Evolutionary conservation across 257 asterid genomes (phyloP), one percentile per base, ranked within the genome.

Genomic region (Prunella vulgaris): DNA sequence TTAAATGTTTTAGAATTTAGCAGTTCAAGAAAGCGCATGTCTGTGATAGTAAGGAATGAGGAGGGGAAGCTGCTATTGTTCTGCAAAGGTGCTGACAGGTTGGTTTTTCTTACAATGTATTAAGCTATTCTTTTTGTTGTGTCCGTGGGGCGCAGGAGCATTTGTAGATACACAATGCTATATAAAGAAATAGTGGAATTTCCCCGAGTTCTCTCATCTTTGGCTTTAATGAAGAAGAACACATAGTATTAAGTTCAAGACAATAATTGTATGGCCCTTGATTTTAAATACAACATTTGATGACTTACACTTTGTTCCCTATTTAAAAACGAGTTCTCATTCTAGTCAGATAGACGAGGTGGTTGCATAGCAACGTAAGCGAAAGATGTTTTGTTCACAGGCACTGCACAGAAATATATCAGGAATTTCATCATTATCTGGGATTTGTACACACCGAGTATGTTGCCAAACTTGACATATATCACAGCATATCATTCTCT

Each of bases 401-500:
- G 72, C 75, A 59, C 54, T 74, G 79, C 99, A 94, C 7, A 94
- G 69, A 68, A 84, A 94, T 76, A 91, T 86, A 37, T 32, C 74
- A 0, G 97, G 97, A 44, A 85, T 70, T 30, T 78, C 84, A 46
- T 85, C 88, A 24, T 32, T 61, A 18, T 85, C 88, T 7, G 89
- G 92, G 32, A 89, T 82, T 32, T 76, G 76, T 62, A 85, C 88
- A 72, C 97, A 89, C 10, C 90, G 78, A 5, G 96, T 85, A 72
- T 91, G 99, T 56, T 91, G 97, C 95, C 89, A 80, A 57, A 85
- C 96, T 63, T 90, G 95, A 64, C 97, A 94, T 27, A 91, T 78
- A 70, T 94, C 98, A 67, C 97, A 94, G 8, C 84, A 75, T 24
- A 94, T 83, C 96, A 94, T 84, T 58, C 96, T 82, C 76, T 94